Evolutionary conservation across 2,329 filamentous ascomycete genomes (phyloP), one percentile per base, ranked within the genome.

Genomic region (Ceratocystis lukuohia): DNA sequence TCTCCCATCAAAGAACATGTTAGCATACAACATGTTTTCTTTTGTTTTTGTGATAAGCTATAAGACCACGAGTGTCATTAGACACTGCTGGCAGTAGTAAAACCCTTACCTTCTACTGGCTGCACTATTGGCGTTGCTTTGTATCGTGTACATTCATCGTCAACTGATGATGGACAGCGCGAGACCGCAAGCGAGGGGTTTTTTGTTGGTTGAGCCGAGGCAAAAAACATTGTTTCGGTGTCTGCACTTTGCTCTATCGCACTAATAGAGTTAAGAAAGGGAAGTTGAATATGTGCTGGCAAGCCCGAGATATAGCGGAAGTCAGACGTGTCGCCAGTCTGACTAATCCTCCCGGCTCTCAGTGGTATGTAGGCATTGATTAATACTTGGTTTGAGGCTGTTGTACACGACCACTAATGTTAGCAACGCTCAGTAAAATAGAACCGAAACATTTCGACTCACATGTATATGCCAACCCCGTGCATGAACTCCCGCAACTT

Each of bases 401-500:
- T 28, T 33, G 25, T 15, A 7, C 15, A n/a, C 2, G 15, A 5
- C 37, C 37, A 28, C 12, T 22, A 22, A 20, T 37, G 28, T 33
- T 59, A 30, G 25, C 33, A 17, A 30, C 8, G 15, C 22, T n/a
- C 15, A 25, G 56, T 7, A 59, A 17, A 10, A 8, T n/a, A 20
- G 12, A 45, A 28, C 59, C 59, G 8, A 12, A 25, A n/a, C 3
- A n/a, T 7, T 30, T 15, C n/a, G 4, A 62, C 41, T 45, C 12
- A 62, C 33, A 62, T 25, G 63, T 65, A 10, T 65, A 67, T 20
- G 61, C 66, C 46, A 67, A 22, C 8, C 57, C 63, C n/a, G 57
- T 62, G n/a, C 64, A 64, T 4, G 46, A 45, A n/a, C 63, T 64
- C 17, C 63, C 66, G 22, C 62, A 62, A 5, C 45, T 56, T 8